Conservation (phyloP, 225 moss, liverwort and hornwort genomes). For the Sphagnum tenellum region DNA sequence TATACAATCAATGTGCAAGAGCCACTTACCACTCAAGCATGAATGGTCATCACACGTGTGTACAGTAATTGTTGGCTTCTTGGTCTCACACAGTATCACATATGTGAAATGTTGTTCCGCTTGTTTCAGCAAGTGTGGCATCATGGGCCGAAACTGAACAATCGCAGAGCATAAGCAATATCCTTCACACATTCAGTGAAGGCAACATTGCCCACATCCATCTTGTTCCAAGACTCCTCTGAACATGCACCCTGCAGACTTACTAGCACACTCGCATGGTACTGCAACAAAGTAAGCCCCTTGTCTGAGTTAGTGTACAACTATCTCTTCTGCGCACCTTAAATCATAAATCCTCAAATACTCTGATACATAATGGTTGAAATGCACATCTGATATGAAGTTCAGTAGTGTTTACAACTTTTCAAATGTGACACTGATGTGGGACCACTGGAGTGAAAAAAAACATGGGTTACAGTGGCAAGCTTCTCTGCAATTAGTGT, state of each 20-base stretch:
- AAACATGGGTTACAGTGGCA: constrained; percentile 9
- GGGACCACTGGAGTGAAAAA: neutral
- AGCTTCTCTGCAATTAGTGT: constrained; percentile 29
- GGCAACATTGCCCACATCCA: constrained; percentile 53
- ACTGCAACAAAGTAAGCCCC: constrained; percentile 23
- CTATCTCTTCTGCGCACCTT: too few species aligned
- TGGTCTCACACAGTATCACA: too few species aligned
- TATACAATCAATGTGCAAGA: too few species aligned
- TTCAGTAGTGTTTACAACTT: too few species aligned
- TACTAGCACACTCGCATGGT: constrained; percentile 53
- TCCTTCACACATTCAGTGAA: constrained; percentile 70
- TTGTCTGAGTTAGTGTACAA: too few species aligned
- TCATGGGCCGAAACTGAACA: constrained; percentile 74
- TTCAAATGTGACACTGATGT: neutral
- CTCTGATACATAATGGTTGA: neutral
- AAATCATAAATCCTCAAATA: too few species aligned
- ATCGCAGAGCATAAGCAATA: constrained; percentile 54
- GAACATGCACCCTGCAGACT: constrained; percentile 35
- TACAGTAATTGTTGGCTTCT: too few species aligned
- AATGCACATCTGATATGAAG: neutral
- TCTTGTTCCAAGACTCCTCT: constrained; percentile 42
- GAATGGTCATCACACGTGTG: too few species aligned
- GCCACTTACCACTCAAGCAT: too few species aligned
- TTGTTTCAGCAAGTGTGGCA: too few species aligned
- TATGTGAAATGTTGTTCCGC: too few species aligned